Percentiles rank a stretch among this genome's conserved stretches.
Conservation (phyloP, 2,329 filamentous ascomycete genomes). For the Microcyclospora tardicrescens region DNA sequence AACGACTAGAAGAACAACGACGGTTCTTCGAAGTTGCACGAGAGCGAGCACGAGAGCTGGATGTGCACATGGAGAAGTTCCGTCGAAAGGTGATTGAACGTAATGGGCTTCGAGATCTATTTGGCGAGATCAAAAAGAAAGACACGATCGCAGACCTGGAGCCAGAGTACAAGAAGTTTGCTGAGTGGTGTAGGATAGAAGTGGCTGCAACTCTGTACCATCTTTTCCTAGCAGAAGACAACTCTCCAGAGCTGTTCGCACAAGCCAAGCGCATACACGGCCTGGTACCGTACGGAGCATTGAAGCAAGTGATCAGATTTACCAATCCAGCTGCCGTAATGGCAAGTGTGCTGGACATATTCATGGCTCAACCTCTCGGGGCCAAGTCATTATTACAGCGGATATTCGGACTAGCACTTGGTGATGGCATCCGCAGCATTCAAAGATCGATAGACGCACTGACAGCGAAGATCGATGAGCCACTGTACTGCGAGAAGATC, state of each 20-base stretch:
- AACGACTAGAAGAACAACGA: slow-evolving; percentile 81
- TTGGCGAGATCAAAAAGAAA: slow-evolving; percentile 86
- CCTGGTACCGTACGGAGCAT: slow-evolving; percentile 76
- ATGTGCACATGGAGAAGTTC: slow-evolving; percentile 91
- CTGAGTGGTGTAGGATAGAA: slow-evolving; percentile 95
- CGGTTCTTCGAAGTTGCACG: slow-evolving; percentile 92
- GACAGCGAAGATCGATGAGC: slow-evolving; percentile 64
- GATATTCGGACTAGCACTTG: slow-evolving; percentile 82
- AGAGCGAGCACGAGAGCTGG: slow-evolving; percentile 77
- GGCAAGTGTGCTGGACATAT: slow-evolving; percentile 88
- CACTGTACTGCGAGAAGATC: slow-evolving; percentile 66
- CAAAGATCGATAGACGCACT: slow-evolving; percentile 78
- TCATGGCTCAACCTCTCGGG: slow-evolving; percentile 89
- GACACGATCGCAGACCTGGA: slow-evolving; percentile 75
- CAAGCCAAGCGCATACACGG: slow-evolving; percentile 92
- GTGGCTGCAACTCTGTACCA: slow-evolving; percentile 95
- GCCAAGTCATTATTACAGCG: slow-evolving; percentile 81
- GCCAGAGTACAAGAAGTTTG: slow-evolving; percentile 94
- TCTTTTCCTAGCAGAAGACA: slow-evolving; percentile 93
- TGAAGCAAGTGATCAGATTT: slow-evolving; percentile 95
- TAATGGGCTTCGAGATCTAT: slow-evolving; percentile 85
- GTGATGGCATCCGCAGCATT: slow-evolving; percentile 77
- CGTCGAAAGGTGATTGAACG: slow-evolving; percentile 53
- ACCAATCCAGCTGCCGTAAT: slow-evolving; percentile 95
- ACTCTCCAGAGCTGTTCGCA: slow-evolving; percentile 89